phyloP scores from a whole-genome alignment of 768 basidiomycete species.

The Tubosaeta sp. region DNA sequence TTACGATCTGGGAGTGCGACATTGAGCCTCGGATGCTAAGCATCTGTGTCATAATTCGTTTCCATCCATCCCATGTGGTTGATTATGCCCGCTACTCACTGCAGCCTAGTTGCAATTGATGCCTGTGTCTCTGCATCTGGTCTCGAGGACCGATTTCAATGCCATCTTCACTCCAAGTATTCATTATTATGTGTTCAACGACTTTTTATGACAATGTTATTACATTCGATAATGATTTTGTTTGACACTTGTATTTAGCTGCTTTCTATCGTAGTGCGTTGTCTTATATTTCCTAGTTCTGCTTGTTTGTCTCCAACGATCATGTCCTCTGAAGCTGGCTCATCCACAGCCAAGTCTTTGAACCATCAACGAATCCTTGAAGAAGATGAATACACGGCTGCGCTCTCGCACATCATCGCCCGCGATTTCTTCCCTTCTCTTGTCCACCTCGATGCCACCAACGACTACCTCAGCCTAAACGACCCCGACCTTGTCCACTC shows the following conservation, averaged over 20 bases:
- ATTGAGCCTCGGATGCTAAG: constrained; percentile 19
- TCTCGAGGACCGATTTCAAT: constrained; percentile 22
- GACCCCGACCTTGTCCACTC: constrained; percentile 75
- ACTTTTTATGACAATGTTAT: constrained; percentile 24
- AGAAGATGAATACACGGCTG: constrained; percentile 93
- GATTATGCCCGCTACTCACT: constrained; percentile 8
- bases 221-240: constrained; percentile 17
- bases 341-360: constrained; percentile 50
- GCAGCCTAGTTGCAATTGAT: constrained; percentile 15
- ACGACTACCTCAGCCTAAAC: constrained; percentile 73
- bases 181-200: constrained; percentile 18
- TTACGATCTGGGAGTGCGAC: constrained; percentile 28
- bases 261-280: constrained; percentile 1
- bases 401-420: constrained; percentile 87
- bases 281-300: neutral
- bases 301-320: neutral
- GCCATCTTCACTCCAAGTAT: constrained; percentile 11
- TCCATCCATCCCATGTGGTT: constrained; percentile 6
- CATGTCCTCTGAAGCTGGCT: constrained; percentile 31
- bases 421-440: constrained; percentile 98
- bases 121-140: constrained; percentile 11
- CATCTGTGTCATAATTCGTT: constrained; percentile 14
- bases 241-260: constrained; percentile 12
- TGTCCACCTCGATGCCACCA: constrained; percentile 83
- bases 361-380: constrained; percentile 71